Conservation (phyloP, 2,329 filamentous ascomycete genomes). For the Arthrobotrys sinensis region DNA sequence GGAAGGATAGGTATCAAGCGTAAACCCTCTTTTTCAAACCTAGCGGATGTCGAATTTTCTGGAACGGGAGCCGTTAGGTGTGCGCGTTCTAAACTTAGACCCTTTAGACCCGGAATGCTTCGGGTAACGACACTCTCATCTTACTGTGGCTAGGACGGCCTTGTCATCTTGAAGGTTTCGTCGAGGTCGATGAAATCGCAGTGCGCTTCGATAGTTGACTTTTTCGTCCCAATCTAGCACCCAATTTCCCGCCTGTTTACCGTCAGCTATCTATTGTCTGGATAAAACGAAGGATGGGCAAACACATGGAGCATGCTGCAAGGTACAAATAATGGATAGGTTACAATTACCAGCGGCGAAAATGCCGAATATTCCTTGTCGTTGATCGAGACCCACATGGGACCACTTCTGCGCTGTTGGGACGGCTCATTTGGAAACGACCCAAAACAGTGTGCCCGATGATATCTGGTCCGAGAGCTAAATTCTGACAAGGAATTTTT, state of each 20-base stretch:
- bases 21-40: conserved; percentile 26
- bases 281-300: conserved; percentile 30
- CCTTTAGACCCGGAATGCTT: conserved; percentile 34
- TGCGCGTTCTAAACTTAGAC: conserved; percentile 49
- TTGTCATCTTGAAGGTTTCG: conserved; percentile 3
- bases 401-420: conserved; percentile 42
- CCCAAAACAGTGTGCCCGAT: conserved; percentile 52
- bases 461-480: conserved; percentile 27
- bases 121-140: conserved; percentile 41
- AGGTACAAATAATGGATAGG: conserved; percentile 29
- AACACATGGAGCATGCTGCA: conserved; percentile 33
- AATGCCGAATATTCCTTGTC: conserved; percentile 56
- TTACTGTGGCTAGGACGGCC: conserved; percentile 33
- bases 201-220: background rate
- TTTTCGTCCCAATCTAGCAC: conserved; percentile 1
- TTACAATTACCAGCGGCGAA: conserved; percentile 27
- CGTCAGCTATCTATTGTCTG: conserved; percentile 9
- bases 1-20: background rate
- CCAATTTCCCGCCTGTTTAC: conserved; percentile 15
- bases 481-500: conserved; percentile 54
- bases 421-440: conserved; percentile 60
- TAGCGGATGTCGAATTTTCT: conserved; percentile 36
- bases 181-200: conserved; percentile 20
- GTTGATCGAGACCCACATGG: conserved; percentile 54
- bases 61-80: conserved; percentile 42